Evolutionary conservation across 768 basidiomycete species (phyloP).

Genomic region (Fomitopsis serialis): DNA sequence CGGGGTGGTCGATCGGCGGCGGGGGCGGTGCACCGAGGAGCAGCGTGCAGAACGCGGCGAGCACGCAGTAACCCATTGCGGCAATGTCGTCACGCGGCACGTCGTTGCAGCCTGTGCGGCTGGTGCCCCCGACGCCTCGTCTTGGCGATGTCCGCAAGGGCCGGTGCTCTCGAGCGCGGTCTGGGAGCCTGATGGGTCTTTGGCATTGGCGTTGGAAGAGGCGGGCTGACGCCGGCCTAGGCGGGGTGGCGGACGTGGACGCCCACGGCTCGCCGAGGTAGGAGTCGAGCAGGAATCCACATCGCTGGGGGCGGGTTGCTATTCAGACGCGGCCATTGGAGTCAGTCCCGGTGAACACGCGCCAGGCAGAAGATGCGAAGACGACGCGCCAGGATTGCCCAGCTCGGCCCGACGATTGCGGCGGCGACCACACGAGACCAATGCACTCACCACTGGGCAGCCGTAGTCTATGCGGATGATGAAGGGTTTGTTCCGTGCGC

Average conservation of each 20-base stretch:
- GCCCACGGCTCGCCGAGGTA: conserved; percentile 21
- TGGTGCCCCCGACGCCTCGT: conserved; percentile 2
- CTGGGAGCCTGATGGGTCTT: conserved; percentile 2
- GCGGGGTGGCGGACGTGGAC: conserved; percentile 27
- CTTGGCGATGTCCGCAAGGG: conserved; percentile 11
- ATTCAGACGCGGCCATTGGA: neutral
- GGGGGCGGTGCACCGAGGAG: conserved; percentile 23
- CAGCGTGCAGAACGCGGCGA: conserved; percentile 25
- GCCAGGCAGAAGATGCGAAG: neutral
- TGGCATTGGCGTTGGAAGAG: conserved; percentile 6
- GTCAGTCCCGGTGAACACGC: neutral
- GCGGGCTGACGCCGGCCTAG: conserved; percentile 17
- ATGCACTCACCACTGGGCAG: conserved; percentile 26
- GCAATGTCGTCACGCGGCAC: conserved; percentile 26
- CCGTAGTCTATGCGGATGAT: conserved; percentile 22
- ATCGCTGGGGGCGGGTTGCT: conserved; percentile 25
- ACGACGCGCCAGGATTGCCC: neutral
- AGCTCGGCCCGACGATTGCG: neutral
- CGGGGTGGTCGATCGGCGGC: conserved; percentile 23
- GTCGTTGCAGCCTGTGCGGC: conserved; percentile 7
- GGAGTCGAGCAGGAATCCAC: conserved; percentile 26
- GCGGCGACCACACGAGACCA: neutral
- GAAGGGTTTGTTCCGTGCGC: too few relatives aligned
- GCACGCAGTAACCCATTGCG: conserved; percentile 33
- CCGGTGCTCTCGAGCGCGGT: conserved; percentile 17